These are phyloP conservation scores for Chiua virens DNA, from an alignment of 768 basidiomycete species.

Conservation along the genomic window DNA sequence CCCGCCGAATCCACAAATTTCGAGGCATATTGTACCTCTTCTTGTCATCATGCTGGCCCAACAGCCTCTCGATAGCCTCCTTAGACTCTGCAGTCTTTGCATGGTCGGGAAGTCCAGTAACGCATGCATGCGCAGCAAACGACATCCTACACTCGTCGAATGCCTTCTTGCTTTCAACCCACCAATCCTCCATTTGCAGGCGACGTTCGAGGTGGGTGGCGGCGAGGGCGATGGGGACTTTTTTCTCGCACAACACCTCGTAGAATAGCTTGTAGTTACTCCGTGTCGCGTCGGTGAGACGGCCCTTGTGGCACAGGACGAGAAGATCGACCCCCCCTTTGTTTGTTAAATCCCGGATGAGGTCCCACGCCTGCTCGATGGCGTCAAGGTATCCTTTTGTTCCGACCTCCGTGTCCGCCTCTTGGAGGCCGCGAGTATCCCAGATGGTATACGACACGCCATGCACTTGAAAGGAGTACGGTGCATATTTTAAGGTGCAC, in stretches of 20 bases:
- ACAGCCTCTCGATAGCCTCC: background rate
- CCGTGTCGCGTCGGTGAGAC: background rate
- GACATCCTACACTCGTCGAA: background rate
- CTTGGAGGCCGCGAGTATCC: constrained; percentile 3
- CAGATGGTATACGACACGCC: background rate
- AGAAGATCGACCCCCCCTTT: constrained; percentile 2
- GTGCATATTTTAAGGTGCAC: background rate
- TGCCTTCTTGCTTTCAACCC: background rate
- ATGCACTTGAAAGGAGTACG: background rate
- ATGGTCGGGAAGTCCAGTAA: background rate
- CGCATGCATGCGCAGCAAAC: constrained; percentile 1
- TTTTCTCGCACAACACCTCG: background rate
- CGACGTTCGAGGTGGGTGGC: constrained; percentile 1
- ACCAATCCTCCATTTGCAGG: constrained; percentile 2
- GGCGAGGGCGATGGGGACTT: constrained; percentile 2
- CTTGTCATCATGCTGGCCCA: background rate
- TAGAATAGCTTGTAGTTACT: constrained; percentile 4
- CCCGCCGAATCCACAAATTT: background rate
- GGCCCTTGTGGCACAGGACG: background rate
- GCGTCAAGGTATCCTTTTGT: background rate
- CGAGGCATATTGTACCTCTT: constrained; percentile 3
- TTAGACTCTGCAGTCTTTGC: background rate
- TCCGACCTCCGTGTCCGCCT: background rate
- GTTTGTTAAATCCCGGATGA: background rate
- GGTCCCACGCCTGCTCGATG: background rate